These are phyloP conservation scores for Mallotus repandus DNA, from an alignment of 441 rosid genomes.

Conservation along the genomic window DNA sequence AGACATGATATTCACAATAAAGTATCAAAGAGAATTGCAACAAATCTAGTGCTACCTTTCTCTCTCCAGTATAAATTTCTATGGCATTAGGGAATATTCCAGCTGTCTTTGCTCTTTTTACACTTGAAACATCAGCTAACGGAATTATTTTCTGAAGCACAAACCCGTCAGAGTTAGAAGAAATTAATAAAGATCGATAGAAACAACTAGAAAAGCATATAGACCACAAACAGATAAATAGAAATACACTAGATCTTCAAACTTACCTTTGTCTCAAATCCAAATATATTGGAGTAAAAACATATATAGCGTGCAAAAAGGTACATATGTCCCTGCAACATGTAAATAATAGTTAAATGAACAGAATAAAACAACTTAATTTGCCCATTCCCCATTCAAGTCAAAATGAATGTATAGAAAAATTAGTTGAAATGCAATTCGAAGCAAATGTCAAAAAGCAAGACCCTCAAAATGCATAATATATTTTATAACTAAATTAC, in stretches of 20 bases:
- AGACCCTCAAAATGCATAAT: not conserved
- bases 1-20: constrained; percentile 11
- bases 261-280: constrained; percentile 94
- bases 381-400: not conserved
- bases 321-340: constrained; percentile 94
- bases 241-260: constrained; percentile 11
- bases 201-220: constrained; percentile 17
- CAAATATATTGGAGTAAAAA: constrained; percentile 97
- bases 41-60: constrained; percentile 54
- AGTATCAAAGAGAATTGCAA: constrained; percentile 19
- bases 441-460: not conserved
- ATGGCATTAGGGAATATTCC: constrained; percentile 96
- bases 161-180: constrained; percentile 20
- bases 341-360: not conserved
- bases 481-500: constrained; percentile 35
- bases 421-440: not conserved
- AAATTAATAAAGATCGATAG: constrained; percentile 11
- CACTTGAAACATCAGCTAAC: constrained; percentile 65
- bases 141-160: constrained; percentile 71
- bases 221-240: not conserved
- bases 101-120: constrained; percentile 91
- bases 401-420: not conserved
- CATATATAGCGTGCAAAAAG: constrained; percentile 74
- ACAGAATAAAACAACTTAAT: too few species aligned
- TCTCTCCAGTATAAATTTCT: constrained; percentile 78